phyloP scores from a whole-genome alignment of 371 early-diverging fungal species.

The Actinomortierella ambigua region DNA sequence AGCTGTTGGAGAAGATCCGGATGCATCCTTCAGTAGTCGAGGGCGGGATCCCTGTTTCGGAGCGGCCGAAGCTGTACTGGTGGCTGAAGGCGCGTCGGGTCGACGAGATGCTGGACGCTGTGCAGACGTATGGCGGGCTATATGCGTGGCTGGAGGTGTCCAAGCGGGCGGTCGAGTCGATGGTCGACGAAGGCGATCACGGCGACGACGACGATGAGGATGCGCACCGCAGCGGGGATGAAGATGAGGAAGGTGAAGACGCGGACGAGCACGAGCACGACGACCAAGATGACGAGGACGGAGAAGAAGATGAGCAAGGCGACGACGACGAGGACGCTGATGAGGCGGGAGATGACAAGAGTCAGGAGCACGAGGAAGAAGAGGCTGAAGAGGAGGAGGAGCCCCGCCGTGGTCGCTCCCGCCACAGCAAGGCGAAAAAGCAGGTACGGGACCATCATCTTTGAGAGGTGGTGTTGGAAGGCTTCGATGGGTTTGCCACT shows the following conservation, averaged over 20 bases:
- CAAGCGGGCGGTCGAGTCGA: constrained; percentile 8
- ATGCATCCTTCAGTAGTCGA: too few relatives aligned
- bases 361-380: constrained; percentile 16
- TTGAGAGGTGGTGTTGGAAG: too few relatives aligned
- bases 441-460: constrained; percentile 20
- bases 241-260: constrained; percentile 18
- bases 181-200: constrained; percentile 28
- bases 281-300: constrained; percentile 27
- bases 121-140: constrained; percentile 32
- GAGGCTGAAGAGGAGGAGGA: constrained; percentile 14
- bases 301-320: constrained; percentile 29
- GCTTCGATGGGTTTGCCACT: too few relatives aligned
- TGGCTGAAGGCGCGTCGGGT: constrained; percentile 28
- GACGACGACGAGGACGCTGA: constrained; percentile 42
- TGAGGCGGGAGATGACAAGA: constrained; percentile 36
- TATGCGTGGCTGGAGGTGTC: constrained; percentile 41
- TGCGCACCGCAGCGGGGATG: constrained; percentile 11
- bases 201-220: constrained; percentile 17
- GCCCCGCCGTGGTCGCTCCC: constrained; percentile 6
- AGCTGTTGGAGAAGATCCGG: too few relatives aligned
- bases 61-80: constrained; percentile 17
- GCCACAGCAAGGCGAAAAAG: constrained; percentile 27
- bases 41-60: constrained; percentile 13
- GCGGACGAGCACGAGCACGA: constrained; percentile 29
- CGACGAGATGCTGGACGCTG: constrained; percentile 26